phyloP scores from a whole-genome alignment of 2,329 filamentous ascomycete species.

The Trichoderma atrobrunneum region DNA sequence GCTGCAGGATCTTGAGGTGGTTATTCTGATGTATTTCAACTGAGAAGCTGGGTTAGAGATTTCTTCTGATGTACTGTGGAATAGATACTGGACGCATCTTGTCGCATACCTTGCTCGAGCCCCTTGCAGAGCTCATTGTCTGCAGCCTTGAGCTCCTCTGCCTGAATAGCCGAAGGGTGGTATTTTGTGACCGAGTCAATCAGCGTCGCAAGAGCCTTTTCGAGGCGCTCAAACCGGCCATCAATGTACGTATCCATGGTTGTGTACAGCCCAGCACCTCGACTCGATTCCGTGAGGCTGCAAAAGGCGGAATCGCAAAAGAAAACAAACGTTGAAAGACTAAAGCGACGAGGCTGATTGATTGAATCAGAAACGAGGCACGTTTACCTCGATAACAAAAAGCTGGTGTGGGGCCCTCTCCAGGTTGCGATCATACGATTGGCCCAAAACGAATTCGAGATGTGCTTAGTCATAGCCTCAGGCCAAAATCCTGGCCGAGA shows the following conservation, averaged over 20 bases:
- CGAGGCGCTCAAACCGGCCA: constrained; percentile 61
- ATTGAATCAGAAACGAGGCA: not conserved
- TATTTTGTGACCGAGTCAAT: constrained; percentile 81
- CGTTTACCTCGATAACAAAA: not conserved
- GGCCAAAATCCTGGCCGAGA: constrained; percentile 35
- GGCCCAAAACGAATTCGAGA: not conserved
- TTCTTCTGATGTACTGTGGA: not conserved
- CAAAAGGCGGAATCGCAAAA: not conserved
- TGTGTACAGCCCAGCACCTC: not conserved
- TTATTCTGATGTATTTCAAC: constrained; percentile 76
- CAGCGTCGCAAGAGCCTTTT: constrained; percentile 64
- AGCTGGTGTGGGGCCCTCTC: constrained; percentile 23
- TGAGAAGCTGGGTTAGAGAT: constrained; percentile 30
- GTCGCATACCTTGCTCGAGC: constrained; percentile 59
- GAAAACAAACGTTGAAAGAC: constrained; percentile 4
- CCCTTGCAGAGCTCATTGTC: constrained; percentile 66
- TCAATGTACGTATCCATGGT: constrained; percentile 63
- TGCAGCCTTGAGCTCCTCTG: constrained; percentile 66
- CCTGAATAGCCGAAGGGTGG: constrained; percentile 67
- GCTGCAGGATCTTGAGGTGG: constrained; percentile 62
- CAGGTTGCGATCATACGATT: not conserved
- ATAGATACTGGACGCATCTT: not conserved
- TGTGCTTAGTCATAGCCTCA: constrained; percentile 26
- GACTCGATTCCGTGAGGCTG: not conserved
- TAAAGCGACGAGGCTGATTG: constrained; percentile 16